These are phyloP conservation scores for Mycosphaerelloides madeirae DNA, from an alignment of 2,329 filamentous ascomycete species.

Conservation along the genomic window DNA sequence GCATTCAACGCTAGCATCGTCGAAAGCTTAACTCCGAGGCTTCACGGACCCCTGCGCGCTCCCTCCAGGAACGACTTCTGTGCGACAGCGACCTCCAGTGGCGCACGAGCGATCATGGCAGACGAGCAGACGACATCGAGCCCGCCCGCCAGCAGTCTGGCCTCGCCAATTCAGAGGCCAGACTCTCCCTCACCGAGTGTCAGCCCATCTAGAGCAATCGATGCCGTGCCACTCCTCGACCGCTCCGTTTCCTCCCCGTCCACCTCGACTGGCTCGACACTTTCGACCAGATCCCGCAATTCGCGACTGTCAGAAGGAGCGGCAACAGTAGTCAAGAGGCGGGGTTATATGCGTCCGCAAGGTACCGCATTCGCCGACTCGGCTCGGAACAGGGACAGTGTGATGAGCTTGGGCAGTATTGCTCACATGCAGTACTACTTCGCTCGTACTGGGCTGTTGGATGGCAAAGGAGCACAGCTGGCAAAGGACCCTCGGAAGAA, in stretches of 20 bases:
- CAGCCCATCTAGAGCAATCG: conserved; percentile 59
- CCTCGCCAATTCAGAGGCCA: conserved; percentile 37
- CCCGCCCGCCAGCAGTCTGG: conserved; percentile 24
- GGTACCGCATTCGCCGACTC: conserved; percentile 87
- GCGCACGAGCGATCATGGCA: conserved; percentile 34
- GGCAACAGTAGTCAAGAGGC: conserved; percentile 47
- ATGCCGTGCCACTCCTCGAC: conserved; percentile 52
- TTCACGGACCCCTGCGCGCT: too few species aligned
- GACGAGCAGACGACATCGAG: conserved; percentile 13
- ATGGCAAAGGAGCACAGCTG: conserved; percentile 85
- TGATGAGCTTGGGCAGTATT: conserved; percentile 93
- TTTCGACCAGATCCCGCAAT: conserved; percentile 35
- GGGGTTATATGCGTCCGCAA: conserved; percentile 83
- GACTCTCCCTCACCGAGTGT: conserved; percentile 62
- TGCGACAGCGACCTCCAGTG: too few species aligned
- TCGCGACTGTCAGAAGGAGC: conserved; percentile 51
- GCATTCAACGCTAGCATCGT: too few species aligned
- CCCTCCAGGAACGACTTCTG: too few species aligned
- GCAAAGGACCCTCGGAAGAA: conserved; percentile 62
- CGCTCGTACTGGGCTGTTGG: conserved; percentile 84
- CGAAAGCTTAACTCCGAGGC: too few species aligned
- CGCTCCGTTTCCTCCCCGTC: conserved; percentile 62
- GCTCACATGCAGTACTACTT: conserved; percentile 98
- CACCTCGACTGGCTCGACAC: conserved; percentile 50
- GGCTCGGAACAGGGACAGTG: conserved; percentile 84